Evolutionary conservation across 2,329 filamentous ascomycete genomes (phyloP), one percentile per base, ranked within the genome.

Genomic region (Cladophialophora yegresii): DNA sequence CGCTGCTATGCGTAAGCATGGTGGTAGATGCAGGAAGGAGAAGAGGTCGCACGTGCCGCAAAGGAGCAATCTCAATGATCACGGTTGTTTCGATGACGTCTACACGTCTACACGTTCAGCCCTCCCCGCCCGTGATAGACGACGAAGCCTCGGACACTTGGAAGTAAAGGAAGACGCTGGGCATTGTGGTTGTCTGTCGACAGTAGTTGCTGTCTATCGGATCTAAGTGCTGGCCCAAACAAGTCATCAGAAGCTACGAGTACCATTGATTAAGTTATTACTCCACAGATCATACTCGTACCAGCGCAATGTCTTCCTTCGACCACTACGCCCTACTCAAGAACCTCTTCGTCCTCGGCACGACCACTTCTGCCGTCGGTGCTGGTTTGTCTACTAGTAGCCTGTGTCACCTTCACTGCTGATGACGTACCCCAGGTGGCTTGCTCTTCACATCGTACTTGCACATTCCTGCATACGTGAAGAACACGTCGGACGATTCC

Each of bases 271-370:
- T 16, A 40, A 16, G 12, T 16, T 6, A n/a, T n/a, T n/a, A n/a
- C 13, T 6, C 33, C 12, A 40, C 33, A 40, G 33, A 40, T 10
- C 47, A 50, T n/a, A 50, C 7, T 10, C 47, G 23, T n/a, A 50
- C 7, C 23, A 3, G 13, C 26, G 32, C 30, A 22, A 58, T 58
- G 55, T 58, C 55, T 23, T 53, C 58, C n/a, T 60, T 53, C 22
- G 58, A 60, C 45, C 47, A 49, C 47, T 60, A 60, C 30, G 16
- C 26, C 30, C 22, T 16, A 20, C 20, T 54, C 43, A 60, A 60
- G 58, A 53, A 33, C 49, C 58, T 60, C 23, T 56, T 56, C 36
- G 51, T 56, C 22, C 30, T 62, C 7, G 59, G 59, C n/a, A 62
- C 43, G 28, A 55, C 59, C 33, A 55, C 59, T 9, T 62, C 59